Evolutionary conservation across 2,329 filamentous ascomycete genomes (phyloP).

Genomic region (Zarea fungicola): DNA sequence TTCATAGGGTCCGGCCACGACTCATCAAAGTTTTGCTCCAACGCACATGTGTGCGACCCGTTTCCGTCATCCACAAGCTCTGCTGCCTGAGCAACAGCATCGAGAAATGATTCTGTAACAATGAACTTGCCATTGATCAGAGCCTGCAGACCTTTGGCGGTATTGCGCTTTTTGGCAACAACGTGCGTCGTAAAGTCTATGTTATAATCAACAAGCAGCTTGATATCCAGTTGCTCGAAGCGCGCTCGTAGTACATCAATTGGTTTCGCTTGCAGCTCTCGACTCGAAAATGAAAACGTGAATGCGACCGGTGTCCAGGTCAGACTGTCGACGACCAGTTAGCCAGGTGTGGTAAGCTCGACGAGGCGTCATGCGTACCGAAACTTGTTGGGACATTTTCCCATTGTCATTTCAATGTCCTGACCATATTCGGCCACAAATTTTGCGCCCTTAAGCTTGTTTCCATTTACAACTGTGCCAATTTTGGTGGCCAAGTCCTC

Average conservation of each 20-base stretch:
- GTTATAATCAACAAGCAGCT: conserved; percentile 70
- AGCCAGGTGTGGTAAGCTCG: not conserved
- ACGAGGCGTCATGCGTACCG: conserved; percentile 33
- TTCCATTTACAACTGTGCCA: conserved; percentile 73
- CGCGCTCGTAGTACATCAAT: conserved; percentile 56
- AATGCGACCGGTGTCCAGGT: conserved; percentile 78
- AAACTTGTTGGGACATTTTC: conserved; percentile 61
- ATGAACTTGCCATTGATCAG: conserved; percentile 76
- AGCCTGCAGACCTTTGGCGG: conserved; percentile 78
- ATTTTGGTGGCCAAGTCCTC: conserved; percentile 79
- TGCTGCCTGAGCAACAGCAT: conserved; percentile 62
- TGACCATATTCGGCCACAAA: conserved; percentile 47
- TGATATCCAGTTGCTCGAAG: conserved; percentile 84
- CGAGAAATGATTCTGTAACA: conserved; percentile 67
- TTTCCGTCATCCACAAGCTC: conserved; percentile 42
- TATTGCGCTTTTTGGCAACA: conserved; percentile 84
- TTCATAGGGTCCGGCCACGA: conserved; percentile 72
- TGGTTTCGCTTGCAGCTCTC: conserved; percentile 62
- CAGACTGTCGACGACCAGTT: conserved; percentile 44
- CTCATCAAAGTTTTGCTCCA: conserved; percentile 75
- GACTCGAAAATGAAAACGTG: conserved; percentile 70
- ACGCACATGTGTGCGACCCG: conserved; percentile 42
- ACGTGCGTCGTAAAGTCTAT: conserved; percentile 74
- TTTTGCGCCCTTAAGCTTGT: conserved; percentile 59
- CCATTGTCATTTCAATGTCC: conserved; percentile 64